phyloP scores from a whole-genome alignment of 371 early-diverging fungal species.

The Mucor plumbeus region DNA sequence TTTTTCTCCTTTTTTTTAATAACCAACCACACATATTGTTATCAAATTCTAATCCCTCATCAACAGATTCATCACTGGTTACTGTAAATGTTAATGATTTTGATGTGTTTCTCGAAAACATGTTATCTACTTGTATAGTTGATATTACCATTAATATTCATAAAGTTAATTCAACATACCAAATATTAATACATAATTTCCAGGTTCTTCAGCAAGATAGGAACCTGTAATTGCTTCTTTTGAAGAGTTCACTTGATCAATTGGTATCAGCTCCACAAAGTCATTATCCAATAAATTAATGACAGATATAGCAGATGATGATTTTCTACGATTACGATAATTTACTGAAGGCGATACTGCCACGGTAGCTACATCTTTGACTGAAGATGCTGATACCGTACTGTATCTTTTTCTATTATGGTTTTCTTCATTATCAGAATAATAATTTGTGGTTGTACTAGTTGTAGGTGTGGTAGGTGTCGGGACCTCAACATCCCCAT shows the following conservation, averaged over 20 bases:
- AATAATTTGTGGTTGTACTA: not conserved
- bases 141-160: not conserved
- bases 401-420: not conserved
- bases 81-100: conserved; percentile 86
- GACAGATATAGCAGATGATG: conserved; percentile 17
- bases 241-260: conserved; percentile 26
- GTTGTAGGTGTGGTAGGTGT: not conserved
- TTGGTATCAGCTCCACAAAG: conserved; percentile 21
- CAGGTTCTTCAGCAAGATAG: conserved; percentile 41
- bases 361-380: not conserved
- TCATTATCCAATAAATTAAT: conserved; percentile 26
- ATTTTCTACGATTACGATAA: conserved; percentile 8
- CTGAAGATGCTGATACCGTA: not conserved
- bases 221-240: conserved; percentile 22
- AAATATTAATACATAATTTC: conserved; percentile 48
- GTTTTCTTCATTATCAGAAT: conserved; percentile 7
- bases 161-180: conserved; percentile 26
- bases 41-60: conserved; percentile 22
- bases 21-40: conserved; percentile 67
- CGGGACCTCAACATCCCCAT: conserved; percentile 3
- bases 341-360: not conserved
- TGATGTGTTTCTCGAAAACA: conserved; percentile 87
- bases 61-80: conserved; percentile 30
- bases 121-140: conserved; percentile 64
- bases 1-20: conserved; percentile 84